Evolutionary conservation across 2,329 filamentous ascomycete species (phyloP).

Genomic region (Xylaria arbuscula): DNA sequence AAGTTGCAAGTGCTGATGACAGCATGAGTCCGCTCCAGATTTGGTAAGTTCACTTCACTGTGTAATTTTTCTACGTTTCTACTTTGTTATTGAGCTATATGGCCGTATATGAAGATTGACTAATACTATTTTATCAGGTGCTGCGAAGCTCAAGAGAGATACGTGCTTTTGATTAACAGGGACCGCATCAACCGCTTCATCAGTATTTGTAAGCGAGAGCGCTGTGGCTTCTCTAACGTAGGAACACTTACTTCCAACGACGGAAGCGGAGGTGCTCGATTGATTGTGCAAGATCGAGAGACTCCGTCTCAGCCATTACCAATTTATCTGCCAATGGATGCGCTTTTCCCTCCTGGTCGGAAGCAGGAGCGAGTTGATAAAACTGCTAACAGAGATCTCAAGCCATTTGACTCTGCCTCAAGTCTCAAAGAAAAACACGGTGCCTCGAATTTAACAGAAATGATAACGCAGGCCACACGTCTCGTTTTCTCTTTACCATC

Average conservation of each 20-base stretch:
- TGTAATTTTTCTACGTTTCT: not conserved
- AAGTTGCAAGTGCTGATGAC: constrained; percentile 88
- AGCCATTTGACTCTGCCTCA: constrained; percentile 73
- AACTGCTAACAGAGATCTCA: constrained; percentile 40
- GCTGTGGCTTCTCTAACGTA: constrained; percentile 92
- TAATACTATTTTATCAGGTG: constrained; percentile 52
- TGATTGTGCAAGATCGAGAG: constrained; percentile 68
- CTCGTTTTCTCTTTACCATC: constrained; percentile 86
- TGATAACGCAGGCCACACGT: constrained; percentile 75
- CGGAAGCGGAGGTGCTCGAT: constrained; percentile 72
- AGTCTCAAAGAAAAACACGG: constrained; percentile 77
- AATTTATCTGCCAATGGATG: constrained; percentile 48
- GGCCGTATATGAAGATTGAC: constrained; percentile 4
- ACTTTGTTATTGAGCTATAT: not conserved
- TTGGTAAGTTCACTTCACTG: constrained; percentile 62
- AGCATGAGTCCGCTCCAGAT: constrained; percentile 97
- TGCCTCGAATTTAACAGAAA: constrained; percentile 61
- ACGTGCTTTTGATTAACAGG: constrained; percentile 87
- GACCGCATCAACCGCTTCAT: constrained; percentile 82
- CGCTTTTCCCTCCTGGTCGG: constrained; percentile 47
- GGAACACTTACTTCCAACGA: constrained; percentile 76
- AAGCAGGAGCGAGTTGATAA: constrained; percentile 46
- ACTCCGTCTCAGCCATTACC: constrained; percentile 45
- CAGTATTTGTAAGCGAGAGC: constrained; percentile 77
- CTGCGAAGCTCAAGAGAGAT: constrained; percentile 95